A percentile compares a stretch with the other conserved stretches of the same genome.
These are phyloP conservation scores for Neostapfia colusana DNA, from an alignment of 176 grass and related monocot species.

Conservation along the genomic window DNA sequence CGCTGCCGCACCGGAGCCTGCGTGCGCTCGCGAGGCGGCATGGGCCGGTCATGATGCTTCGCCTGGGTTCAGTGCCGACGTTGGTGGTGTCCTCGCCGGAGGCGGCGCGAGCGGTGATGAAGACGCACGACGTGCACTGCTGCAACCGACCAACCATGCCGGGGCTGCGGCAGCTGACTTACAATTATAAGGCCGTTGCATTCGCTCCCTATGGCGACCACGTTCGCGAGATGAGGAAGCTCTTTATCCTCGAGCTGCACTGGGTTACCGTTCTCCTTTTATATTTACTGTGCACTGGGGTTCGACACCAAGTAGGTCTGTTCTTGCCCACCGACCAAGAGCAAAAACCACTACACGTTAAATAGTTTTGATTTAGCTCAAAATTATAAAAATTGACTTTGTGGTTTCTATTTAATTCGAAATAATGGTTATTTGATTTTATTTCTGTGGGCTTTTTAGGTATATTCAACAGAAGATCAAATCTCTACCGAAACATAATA, in stretches of 20 bases:
- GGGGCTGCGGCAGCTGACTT: conserved; percentile 16
- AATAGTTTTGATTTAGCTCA: no score
- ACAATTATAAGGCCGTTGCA: conserved; percentile 27
- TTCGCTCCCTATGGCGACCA: conserved; percentile 46
- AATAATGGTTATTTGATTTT: no score
- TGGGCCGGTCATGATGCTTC: conserved; percentile 49
- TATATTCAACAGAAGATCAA: no score
- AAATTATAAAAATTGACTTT: no score
- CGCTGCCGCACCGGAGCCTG: conserved; percentile 44
- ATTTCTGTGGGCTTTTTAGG: no score
- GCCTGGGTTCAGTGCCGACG: conserved; percentile 42
- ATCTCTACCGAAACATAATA: no score
- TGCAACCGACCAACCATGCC: conserved; percentile 28
- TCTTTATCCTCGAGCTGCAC: conserved; percentile 45
- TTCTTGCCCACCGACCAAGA: no score
- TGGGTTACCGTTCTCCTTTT: no score
- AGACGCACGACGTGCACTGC: conserved; percentile 51
- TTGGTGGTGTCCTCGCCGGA: conserved; percentile 52
- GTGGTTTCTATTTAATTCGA: no score
- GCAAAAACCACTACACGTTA: no score
- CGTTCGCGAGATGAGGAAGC: conserved; percentile 46
- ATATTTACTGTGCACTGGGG: no score
- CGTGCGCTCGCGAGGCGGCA: conserved; percentile 33
- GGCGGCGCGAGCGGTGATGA: conserved; percentile 42
- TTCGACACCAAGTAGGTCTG: no score